Conservation (phyloP, 192 early-diverging fungal species). For the Neocallimastix lanati region DNA sequence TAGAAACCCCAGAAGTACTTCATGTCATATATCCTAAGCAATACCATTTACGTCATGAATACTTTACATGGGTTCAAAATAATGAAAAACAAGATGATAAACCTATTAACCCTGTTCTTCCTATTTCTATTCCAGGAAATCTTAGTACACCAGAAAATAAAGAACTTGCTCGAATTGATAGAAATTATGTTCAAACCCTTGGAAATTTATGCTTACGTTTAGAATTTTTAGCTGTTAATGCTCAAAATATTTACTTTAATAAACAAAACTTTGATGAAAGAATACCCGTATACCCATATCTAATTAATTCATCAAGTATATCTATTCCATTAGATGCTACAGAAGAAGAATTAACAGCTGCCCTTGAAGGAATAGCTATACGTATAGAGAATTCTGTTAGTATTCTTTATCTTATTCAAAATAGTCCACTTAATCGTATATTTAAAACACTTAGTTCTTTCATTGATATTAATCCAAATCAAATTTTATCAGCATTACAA, state of each 20-base stretch:
- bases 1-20: slow-evolving; percentile 66
- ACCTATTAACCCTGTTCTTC: too few relatives aligned
- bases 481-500: slow-evolving; percentile 41
- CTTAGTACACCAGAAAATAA: too few relatives aligned
- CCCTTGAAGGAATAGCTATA: slow-evolving; percentile 2
- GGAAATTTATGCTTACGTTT: slow-evolving; percentile 33
- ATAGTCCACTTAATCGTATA: slow-evolving; percentile 29
- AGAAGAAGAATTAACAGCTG: slow-evolving; percentile 13
- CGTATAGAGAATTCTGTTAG: slow-evolving; percentile 36
- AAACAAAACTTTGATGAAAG: not conserved
- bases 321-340: slow-evolving; percentile 21
- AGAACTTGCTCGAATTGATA: slow-evolving; percentile 14
- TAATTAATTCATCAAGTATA: slow-evolving; percentile 10
- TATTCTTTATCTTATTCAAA: slow-evolving; percentile 29
- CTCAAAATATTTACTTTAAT: slow-evolving; percentile 12
- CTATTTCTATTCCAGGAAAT: too few relatives aligned
- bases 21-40: slow-evolving; percentile 32
- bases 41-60: slow-evolving; percentile 10
- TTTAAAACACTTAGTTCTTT: slow-evolving; percentile 36
- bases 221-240: slow-evolving; percentile 23
- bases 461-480: slow-evolving; percentile 32
- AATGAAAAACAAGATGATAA: slow-evolving; percentile 5
- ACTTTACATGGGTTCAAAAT: slow-evolving; percentile 11
- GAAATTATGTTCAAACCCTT: slow-evolving; percentile 20
- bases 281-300: slow-evolving; percentile 2